phyloP scores from a whole-genome alignment of 768 basidiomycete genomes.

The Lactifluus rugatus region DNA sequence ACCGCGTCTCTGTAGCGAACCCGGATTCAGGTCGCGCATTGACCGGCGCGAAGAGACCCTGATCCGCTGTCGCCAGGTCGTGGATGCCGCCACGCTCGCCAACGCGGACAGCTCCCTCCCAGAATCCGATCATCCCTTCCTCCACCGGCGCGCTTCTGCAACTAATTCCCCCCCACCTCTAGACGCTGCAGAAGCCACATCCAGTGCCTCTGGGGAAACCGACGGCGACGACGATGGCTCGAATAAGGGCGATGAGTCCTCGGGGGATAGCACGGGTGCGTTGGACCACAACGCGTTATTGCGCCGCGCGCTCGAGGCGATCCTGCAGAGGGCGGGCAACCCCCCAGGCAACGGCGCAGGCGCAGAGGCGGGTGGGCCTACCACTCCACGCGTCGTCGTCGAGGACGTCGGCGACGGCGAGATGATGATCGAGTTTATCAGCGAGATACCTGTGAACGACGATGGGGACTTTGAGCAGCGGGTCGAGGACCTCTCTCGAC shows the following conservation, averaged over 20 bases:
- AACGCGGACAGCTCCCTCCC: conserved; percentile 29
- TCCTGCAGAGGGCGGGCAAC: conserved; percentile 4
- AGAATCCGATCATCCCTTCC: conserved; percentile 45
- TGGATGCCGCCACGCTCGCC: conserved; percentile 27
- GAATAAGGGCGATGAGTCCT: background rate
- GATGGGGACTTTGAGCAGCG: conserved; percentile 17
- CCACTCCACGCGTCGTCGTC: conserved; percentile 15
- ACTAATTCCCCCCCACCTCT: conserved; percentile 3
- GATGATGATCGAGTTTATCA: conserved; percentile 21
- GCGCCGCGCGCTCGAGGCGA: conserved; percentile 16
- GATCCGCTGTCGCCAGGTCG: conserved; percentile 74
- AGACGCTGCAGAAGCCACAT: conserved; percentile 3
- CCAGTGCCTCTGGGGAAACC: background rate
- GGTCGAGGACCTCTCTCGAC: conserved; percentile 24
- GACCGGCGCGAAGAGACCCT: conserved; percentile 56
- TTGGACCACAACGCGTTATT: background rate
- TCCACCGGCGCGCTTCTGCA: background rate
- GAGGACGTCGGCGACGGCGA: conserved; percentile 20
- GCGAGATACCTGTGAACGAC: conserved; percentile 10
- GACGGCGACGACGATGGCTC: background rate
- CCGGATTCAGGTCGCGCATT: conserved; percentile 75
- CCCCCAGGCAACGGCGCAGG: background rate
- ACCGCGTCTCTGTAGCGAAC: conserved; percentile 86
- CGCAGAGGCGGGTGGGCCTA: background rate
- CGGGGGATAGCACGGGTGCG: background rate